These are phyloP conservation scores for Artemisia argyi DNA, from an alignment of 129 eudicot species.

Conservation along the genomic window DNA sequence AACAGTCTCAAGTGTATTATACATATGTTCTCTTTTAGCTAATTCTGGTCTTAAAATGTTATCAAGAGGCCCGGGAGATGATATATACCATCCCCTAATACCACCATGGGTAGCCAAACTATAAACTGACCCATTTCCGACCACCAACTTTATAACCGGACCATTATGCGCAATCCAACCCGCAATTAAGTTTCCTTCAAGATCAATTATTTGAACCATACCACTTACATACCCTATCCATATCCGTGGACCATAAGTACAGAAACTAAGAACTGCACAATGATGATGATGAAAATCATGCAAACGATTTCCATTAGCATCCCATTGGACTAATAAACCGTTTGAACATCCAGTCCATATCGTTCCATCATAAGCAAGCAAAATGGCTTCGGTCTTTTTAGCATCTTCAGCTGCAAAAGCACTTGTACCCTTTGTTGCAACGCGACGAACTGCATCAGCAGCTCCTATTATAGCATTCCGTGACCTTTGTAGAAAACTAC, in stretches of 20 bases:
- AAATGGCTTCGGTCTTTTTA: slow-evolving; percentile 87
- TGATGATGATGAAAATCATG: slow-evolving; percentile 80
- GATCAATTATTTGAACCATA: slow-evolving; percentile 75
- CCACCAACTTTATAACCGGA: slow-evolving; percentile 77
- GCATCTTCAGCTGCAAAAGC: slow-evolving; percentile 73
- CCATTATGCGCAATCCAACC: slow-evolving; percentile 94
- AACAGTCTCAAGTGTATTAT: slow-evolving; percentile 63
- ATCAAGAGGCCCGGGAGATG: slow-evolving; percentile 94
- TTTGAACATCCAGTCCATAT: slow-evolving; percentile 94
- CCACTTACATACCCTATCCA: slow-evolving; percentile 97
- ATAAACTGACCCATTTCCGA: slow-evolving; percentile 61
- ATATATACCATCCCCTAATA: slow-evolving; percentile 85
- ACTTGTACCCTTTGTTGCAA: slow-evolving; percentile 85
- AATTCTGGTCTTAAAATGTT: slow-evolving; percentile 57
- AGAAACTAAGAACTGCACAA: slow-evolving; percentile 78
- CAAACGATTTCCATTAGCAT: slow-evolving; percentile 79
- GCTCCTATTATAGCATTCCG: slow-evolving; percentile 96
- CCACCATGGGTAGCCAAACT: slow-evolving; percentile 98
- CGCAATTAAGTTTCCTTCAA: slow-evolving; percentile 72
- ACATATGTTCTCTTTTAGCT: slow-evolving; percentile 64
- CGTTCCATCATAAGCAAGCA: slow-evolving; percentile 74
- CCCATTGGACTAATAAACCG: slow-evolving; percentile 90
- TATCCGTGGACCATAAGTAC: slow-evolving; percentile 70
- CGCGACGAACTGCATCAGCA: slow-evolving; percentile 98
- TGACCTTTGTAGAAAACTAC: slow-evolving; percentile 78